Percentiles rank a stretch among this genome's conserved stretches.
Conservation (phyloP, 176 grass and related monocot genomes). For the Tillandsia fasciculata region DNA sequence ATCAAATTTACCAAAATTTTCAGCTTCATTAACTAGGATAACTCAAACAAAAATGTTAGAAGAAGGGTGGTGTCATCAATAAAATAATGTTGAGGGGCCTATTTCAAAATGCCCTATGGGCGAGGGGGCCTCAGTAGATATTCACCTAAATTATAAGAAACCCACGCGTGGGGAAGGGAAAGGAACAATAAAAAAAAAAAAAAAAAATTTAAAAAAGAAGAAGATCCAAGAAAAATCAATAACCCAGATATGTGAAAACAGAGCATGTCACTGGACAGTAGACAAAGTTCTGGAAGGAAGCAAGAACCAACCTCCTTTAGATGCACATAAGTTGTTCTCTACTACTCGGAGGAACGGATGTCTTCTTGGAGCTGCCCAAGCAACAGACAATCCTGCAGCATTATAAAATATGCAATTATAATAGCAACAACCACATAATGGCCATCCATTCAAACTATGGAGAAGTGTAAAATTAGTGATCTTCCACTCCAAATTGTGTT, state of each 20-base stretch:
- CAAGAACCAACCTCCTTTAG: constrained; percentile 66
- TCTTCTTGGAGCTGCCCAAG: constrained; percentile 88
- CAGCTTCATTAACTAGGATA: no score
- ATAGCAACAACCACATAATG: neutral
- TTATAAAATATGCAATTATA: neutral
- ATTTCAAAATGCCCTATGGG: neutral
- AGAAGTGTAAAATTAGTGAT: neutral
- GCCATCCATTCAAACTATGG: no score
- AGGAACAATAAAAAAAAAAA: no score
- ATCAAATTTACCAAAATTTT: no score
- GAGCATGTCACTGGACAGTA: neutral
- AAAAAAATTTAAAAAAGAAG: no score
- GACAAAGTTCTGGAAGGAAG: neutral
- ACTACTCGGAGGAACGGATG: constrained; percentile 67
- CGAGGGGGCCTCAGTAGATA: no score
- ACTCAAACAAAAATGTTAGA: no score
- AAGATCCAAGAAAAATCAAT: no score
- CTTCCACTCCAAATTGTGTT: neutral
- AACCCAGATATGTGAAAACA: neutral
- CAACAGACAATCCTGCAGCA: constrained; percentile 64
- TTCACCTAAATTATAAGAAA: no score
- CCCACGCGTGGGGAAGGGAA: no score
- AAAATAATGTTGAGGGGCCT: no score
- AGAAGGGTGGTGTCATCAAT: no score
- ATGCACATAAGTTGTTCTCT: constrained; percentile 92